Percentiles rank a stretch among this genome's conserved stretches.
These are phyloP conservation scores for Clarireedia paspali DNA, from an alignment of 2,329 filamentous ascomycete species.

Conservation along the genomic window DNA sequence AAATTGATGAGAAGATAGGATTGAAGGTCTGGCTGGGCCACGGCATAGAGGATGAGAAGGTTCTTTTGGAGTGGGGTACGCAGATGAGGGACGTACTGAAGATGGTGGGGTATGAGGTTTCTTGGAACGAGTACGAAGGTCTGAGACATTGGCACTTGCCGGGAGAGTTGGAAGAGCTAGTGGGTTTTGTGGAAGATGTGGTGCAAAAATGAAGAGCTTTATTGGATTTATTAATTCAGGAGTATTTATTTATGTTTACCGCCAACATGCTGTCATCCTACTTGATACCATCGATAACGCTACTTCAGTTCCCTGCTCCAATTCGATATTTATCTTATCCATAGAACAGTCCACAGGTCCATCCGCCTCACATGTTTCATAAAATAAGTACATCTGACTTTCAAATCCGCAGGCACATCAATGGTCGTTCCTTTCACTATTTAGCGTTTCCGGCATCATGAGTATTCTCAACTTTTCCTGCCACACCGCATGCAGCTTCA, in stretches of 20 bases:
- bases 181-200: background rate
- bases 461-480: background rate
- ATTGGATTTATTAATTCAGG: no score
- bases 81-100: slow-evolving; percentile 8
- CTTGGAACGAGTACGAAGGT: background rate
- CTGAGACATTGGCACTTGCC: background rate
- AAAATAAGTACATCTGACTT: no score
- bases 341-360: no score
- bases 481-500: background rate
- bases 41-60: slow-evolving; percentile 20
- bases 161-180: background rate
- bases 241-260: background rate
- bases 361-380: no score
- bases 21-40: slow-evolving; percentile 13
- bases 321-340: no score
- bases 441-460: background rate
- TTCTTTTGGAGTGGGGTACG: slow-evolving; percentile 18
- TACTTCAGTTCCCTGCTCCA: no score
- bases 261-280: no score
- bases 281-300: no score
- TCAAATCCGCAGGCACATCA: no score
- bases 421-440: no score
- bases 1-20: background rate
- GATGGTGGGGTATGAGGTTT: background rate
- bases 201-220: background rate